These are phyloP conservation scores for Stachybotrys elegans DNA, from an alignment of 2,329 filamentous ascomycete species.

Conservation along the genomic window DNA sequence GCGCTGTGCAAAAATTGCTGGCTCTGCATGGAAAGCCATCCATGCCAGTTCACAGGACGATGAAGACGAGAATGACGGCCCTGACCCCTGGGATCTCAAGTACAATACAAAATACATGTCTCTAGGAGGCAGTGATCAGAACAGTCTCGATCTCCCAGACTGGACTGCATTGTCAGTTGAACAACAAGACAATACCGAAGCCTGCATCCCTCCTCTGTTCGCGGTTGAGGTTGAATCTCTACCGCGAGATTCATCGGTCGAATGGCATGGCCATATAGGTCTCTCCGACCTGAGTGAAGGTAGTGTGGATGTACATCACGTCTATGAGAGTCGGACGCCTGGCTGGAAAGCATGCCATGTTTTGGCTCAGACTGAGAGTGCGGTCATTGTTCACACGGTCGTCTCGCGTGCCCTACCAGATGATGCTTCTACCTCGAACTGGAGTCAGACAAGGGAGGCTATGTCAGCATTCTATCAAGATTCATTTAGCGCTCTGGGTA, in stretches of 20 bases:
- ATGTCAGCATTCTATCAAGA: constrained; percentile 15
- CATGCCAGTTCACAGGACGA: constrained; percentile 38
- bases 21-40: constrained; percentile 41
- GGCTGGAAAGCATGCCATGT: constrained; percentile 25
- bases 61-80: constrained; percentile 42
- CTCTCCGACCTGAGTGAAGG: constrained; percentile 30
- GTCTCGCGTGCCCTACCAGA: constrained; percentile 13
- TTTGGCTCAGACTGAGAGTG: constrained; percentile 14
- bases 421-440: background rate
- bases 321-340: constrained; percentile 9
- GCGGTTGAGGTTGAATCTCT: constrained; percentile 71
- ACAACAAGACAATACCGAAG: constrained; percentile 28
- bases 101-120: constrained; percentile 49
- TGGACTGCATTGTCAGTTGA: constrained; percentile 38
- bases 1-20: constrained; percentile 36
- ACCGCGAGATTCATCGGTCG: constrained; percentile 67
- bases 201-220: constrained; percentile 60
- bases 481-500: constrained; percentile 16
- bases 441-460: constrained; percentile 9
- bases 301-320: constrained; percentile 18
- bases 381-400: constrained; percentile 24
- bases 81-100: constrained; percentile 65
- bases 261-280: constrained; percentile 75
- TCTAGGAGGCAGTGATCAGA: constrained; percentile 24
- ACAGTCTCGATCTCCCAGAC: constrained; percentile 38